Evolutionary conservation across 2,329 filamentous ascomycete species (phyloP), one percentile per base, ranked within the genome.

Genomic region (Achaetomium macrosporum): DNA sequence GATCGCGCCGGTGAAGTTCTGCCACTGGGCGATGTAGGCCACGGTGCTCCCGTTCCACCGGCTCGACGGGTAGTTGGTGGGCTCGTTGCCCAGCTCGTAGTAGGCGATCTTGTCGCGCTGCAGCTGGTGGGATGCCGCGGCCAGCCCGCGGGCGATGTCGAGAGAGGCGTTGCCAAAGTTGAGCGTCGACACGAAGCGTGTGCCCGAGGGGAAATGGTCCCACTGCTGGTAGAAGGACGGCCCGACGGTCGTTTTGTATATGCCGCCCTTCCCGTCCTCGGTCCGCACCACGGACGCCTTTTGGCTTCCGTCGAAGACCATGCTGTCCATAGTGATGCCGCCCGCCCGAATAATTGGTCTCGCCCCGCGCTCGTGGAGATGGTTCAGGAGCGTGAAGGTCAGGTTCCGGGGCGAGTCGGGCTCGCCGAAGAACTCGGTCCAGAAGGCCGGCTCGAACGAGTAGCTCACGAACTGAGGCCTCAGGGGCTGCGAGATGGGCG

Each of bases 21-120:
- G 54, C 57, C 57, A 59, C 15, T 59, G 51, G 1, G 50, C 20
- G 8, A 59, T 52, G 53, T 59, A 59, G 15, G 53, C 51, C 9
- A 46, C 36, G 16, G 57, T 59, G 53, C 53, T 59, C 2, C 47
- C 15, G 10, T 56, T 44, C 57, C 57, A 59, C 2, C 57, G 57
- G 40, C 42, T 44, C 15, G 53, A 20, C 1, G 57, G 55, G 42
- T 59, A 59, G 53, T 59, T 59, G 30, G 57, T 59, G 4, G 57
- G 57, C 25, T 59, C 57, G 53, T 59, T 59, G 42, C 57, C 57
- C 6, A 59, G 57, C 45, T 59, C 57, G 51, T 56, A 59, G 53
- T 57, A 57, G 7, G 43, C 17, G 36, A 59, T 57, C 42, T 59
- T 59, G 57, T 54, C 51, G 25, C 40, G 25, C 29, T 59, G 57